phyloP scores from a whole-genome alignment of 352 stramenopile species.

The Aphanomyces astaci region DNA sequence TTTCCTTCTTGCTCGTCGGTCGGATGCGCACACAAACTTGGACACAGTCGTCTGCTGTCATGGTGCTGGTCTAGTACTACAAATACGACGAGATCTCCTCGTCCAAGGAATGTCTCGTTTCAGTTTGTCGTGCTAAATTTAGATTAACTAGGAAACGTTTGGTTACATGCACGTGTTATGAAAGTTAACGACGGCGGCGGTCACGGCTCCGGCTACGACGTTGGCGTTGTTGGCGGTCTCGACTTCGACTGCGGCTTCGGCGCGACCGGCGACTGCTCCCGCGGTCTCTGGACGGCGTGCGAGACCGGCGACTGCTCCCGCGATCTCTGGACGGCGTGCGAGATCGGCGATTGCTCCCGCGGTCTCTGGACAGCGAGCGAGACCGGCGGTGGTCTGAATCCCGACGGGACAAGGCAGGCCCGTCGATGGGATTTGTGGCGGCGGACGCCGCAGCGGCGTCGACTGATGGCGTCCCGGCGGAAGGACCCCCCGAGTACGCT shows the following conservation, averaged over 20 bases:
- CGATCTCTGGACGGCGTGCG: not conserved
- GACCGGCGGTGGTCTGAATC: conserved; percentile 25
- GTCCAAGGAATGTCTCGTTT: not conserved
- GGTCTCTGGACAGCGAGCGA: conserved; percentile 27
- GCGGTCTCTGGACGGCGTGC: conserved; percentile 13
- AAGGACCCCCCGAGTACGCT: not conserved
- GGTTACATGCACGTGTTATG: conserved; percentile 14
- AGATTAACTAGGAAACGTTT: not conserved
- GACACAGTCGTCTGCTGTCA: conserved; percentile 36
- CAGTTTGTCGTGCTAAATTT: not conserved
- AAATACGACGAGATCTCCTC: too few species aligned
- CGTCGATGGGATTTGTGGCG: not conserved
- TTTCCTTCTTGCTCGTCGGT: conserved; percentile 47
- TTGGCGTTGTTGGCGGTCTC: conserved; percentile 32
- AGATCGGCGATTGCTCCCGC: not conserved
- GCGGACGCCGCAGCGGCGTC: not conserved
- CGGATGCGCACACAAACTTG: conserved; percentile 72
- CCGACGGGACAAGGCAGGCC: not conserved
- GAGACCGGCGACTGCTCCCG: conserved; percentile 16
- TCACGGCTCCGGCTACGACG: conserved; percentile 42
- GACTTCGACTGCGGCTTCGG: conserved; percentile 28
- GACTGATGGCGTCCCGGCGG: conserved; percentile 8
- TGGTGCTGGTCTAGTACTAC: not conserved
- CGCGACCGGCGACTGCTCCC: conserved; percentile 16
- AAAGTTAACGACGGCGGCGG: conserved; percentile 28